Percentiles rank a stretch among this genome's conserved stretches.
Conservation (phyloP, 1,139 yeast species). For the Kodamaea arcana region DNA sequence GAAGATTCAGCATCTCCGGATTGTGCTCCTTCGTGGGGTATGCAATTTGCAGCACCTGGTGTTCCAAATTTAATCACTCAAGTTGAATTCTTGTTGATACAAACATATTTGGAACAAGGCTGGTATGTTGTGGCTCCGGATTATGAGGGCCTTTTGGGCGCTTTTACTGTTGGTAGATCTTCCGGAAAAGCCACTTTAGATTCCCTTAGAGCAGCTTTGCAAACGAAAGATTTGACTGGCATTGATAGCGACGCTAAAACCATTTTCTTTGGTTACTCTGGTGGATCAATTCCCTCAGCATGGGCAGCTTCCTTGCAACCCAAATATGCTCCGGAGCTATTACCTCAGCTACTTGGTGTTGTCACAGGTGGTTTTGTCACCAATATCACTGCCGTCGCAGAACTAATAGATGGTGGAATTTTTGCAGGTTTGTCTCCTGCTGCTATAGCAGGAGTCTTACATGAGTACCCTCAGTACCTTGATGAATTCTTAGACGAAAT, state of each 20-base stretch:
- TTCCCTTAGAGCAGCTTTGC: constrained; percentile 22
- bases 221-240: constrained; percentile 21
- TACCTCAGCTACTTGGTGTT: constrained; percentile 22
- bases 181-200: constrained; percentile 27
- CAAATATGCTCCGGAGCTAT: constrained; percentile 29
- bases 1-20: constrained; percentile 26
- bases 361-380: constrained; percentile 34
- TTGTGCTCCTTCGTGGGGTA: constrained; percentile 32
- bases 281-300: constrained; percentile 31
- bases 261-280: constrained; percentile 35
- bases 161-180: constrained; percentile 26
- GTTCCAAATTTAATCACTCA: constrained; percentile 14
- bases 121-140: constrained; percentile 31
- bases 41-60: constrained; percentile 13
- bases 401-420: constrained; percentile 18
- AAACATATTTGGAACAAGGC: constrained; percentile 20
- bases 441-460: constrained; percentile 24
- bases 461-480: constrained; percentile 22
- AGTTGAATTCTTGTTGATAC: constrained; percentile 18
- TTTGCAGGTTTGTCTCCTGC: constrained; percentile 25
- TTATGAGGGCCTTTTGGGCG: constrained; percentile 26
- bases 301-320: constrained; percentile 37
- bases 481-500: neutral
- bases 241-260: constrained; percentile 20
- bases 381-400: constrained; percentile 18